Evolutionary conservation across 2,329 filamentous ascomycete species (phyloP).

Genomic region (Dactylella cylindrospora): DNA sequence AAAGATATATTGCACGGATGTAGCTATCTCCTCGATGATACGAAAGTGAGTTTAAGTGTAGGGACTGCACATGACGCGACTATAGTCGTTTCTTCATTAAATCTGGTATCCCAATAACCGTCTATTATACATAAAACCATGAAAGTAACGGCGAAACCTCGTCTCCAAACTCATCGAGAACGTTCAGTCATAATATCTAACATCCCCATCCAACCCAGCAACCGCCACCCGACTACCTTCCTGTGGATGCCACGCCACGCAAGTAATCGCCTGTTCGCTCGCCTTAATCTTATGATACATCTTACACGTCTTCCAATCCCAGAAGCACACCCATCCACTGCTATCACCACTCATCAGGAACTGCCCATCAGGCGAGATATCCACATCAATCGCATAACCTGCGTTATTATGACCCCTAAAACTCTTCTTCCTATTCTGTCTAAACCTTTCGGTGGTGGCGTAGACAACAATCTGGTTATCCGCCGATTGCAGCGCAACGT

Average conservation of each 20-base stretch:
- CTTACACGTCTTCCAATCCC: constrained; percentile 99
- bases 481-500: constrained; percentile 86
- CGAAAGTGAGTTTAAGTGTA: not conserved
- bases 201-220: constrained; percentile 69
- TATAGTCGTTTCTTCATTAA: not conserved
- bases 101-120: constrained; percentile 1
- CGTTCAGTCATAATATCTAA: constrained; percentile 32
- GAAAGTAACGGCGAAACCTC: not conserved
- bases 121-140: constrained; percentile 31
- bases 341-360: constrained; percentile 86
- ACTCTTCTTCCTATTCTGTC: constrained; percentile 94
- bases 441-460: constrained; percentile 89
- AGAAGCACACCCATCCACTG: constrained; percentile 88
- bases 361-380: constrained; percentile 85
- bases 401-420: constrained; percentile 96
- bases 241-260: constrained; percentile 93
- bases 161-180: not conserved
- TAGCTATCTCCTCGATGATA: not conserved
- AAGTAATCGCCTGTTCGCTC: constrained; percentile 78
- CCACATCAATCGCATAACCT: constrained; percentile 86
- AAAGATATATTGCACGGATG: not conserved
- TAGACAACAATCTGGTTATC: constrained; percentile 98
- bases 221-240: constrained; percentile 93
- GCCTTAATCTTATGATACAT: constrained; percentile 97
- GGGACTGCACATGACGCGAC: not conserved